Conservation (phyloP, 2,329 filamentous ascomycete genomes). For the Cryphonectria japonica region DNA sequence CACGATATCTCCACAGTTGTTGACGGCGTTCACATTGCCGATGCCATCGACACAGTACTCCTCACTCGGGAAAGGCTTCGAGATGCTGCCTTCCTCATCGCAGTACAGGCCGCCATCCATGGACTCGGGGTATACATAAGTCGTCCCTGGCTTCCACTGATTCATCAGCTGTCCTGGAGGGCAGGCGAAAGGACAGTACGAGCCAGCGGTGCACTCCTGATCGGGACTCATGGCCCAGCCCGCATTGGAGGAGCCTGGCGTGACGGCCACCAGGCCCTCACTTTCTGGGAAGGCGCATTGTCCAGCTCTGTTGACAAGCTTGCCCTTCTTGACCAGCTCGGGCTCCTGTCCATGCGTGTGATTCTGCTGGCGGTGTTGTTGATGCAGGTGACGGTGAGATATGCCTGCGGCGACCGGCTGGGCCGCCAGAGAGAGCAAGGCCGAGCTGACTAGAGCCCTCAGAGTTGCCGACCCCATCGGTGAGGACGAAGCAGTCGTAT, state of each 20-base stretch:
- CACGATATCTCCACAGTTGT: constrained; percentile 64
- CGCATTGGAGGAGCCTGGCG: constrained; percentile 65
- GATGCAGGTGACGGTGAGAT: constrained; percentile 44
- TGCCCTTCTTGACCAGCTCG: constrained; percentile 31
- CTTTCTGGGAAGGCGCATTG: constrained; percentile 69
- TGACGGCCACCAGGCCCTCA: constrained; percentile 69
- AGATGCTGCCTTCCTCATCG: constrained; percentile 64
- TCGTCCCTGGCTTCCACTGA: constrained; percentile 76
- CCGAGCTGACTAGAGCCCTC: constrained; percentile 54
- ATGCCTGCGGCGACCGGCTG: constrained; percentile 44
- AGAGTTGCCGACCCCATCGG: constrained; percentile 59
- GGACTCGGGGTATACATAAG: constrained; percentile 70
- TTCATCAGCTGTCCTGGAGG: constrained; percentile 75
- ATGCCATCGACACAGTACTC: constrained; percentile 73
- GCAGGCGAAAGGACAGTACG: constrained; percentile 78
- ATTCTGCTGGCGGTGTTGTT: constrained; percentile 38
- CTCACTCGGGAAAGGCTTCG: constrained; percentile 69
- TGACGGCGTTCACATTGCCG: constrained; percentile 66
- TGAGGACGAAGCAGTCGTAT: constrained; percentile 22
- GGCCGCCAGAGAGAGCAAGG: constrained; percentile 50
- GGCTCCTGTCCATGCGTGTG: constrained; percentile 41
- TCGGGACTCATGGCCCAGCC: constrained; percentile 84
- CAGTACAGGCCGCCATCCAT: constrained; percentile 81
- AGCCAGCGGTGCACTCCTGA: constrained; percentile 67
- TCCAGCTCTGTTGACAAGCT: constrained; percentile 55